Base-by-base conservation (phyloP, 2,329 filamentous ascomycete species). In the Stachybotrys chlorohalonatus region DNA sequence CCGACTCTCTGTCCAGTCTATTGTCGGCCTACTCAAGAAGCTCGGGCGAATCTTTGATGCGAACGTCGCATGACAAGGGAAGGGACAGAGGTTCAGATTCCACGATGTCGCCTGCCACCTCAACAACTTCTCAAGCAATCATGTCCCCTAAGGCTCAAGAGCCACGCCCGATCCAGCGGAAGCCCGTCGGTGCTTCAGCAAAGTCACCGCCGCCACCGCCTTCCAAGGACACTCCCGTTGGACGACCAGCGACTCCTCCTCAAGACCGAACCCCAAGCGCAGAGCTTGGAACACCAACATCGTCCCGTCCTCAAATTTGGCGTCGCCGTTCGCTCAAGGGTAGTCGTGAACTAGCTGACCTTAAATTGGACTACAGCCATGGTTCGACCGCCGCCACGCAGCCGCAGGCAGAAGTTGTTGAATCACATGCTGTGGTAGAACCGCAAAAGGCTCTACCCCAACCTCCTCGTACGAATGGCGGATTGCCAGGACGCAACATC, bases 11-110 rank as follows among this genome's bases (percentile, higher is more conserved):
- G 52, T 79, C 75, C 13, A 83, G 79, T 63, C 67, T 83, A 11
- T 61, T 83, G 42, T 82, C 78, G 11, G 79, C 80, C 17, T 83
- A 83, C 62, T 77, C 77, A 52, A 68, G 71, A 57, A 75, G 72
- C 49, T 74, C 74, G 7, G 73, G 72, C 48, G 76, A 75, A 52
- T 76, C 72, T 5, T 66, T 72, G 46, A 68, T 72, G 36, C 68
- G 66, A 55, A 73, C 73, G 4, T 75, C 74, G 16, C 70, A 73
- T 54, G 73, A 67, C 49, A 72, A 58, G 32, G 60, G 56, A 36
- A 64, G 58, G 54, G 53, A 54, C 52, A 58, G 48, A 56, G 54
- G 62, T 55, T 59, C 60, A 31, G 61, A 64, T 48, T 53, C 60
- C 54, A 60, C 60, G 53, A 51, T 52, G 49, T 62, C 63, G 16